These are phyloP conservation scores for Mycena venus DNA, from an alignment of 768 basidiomycete species.

Conservation along the genomic window DNA sequence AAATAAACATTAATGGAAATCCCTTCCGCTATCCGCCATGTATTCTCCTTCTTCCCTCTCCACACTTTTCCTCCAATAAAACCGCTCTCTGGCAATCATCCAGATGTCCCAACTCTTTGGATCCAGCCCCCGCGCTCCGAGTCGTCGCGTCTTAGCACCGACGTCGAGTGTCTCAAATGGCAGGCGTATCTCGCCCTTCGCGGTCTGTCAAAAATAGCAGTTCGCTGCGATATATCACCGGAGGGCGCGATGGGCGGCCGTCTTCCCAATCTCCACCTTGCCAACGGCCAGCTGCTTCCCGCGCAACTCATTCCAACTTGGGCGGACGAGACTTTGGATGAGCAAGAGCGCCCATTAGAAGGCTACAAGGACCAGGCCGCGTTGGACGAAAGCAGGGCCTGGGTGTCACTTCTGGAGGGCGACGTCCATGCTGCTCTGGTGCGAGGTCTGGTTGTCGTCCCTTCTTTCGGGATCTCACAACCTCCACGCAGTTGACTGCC, in stretches of 20 bases:
- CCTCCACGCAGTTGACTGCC: slow-evolving; percentile 59
- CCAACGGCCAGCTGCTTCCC: slow-evolving; percentile 69
- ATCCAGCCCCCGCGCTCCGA: slow-evolving; percentile 64
- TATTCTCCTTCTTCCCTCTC: slow-evolving; percentile 73
- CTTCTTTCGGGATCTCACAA: slow-evolving; percentile 1
- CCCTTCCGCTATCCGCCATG: slow-evolving; percentile 57
- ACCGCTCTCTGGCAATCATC: slow-evolving; percentile 40
- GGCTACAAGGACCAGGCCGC: slow-evolving; percentile 74
- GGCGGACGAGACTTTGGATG: slow-evolving; percentile 71
- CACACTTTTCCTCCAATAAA: slow-evolving; percentile 61
- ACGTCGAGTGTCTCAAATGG: slow-evolving; percentile 93
- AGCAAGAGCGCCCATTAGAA: slow-evolving; percentile 63
- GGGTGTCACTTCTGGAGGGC: slow-evolving; percentile 85
- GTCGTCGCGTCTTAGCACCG: slow-evolving; percentile 67
- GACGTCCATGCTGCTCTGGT: slow-evolving; percentile 84
- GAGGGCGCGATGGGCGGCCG: slow-evolving; percentile 79
- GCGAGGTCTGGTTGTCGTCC: slow-evolving; percentile 39
- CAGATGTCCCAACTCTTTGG: slow-evolving; percentile 69
- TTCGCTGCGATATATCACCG: slow-evolving; percentile 78
- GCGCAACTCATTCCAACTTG: slow-evolving; percentile 80
- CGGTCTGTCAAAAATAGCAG: slow-evolving; percentile 60
- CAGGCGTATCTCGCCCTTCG: slow-evolving; percentile 86
- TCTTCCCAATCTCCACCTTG: slow-evolving; percentile 80
- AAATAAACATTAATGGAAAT: slow-evolving; percentile 29
- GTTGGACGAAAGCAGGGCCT: slow-evolving; percentile 83